Percentiles rank a stretch among this genome's conserved stretches.
Conservation (phyloP, 1,284 basidiomycete genomes). For the Pascua guehoae region DNA sequence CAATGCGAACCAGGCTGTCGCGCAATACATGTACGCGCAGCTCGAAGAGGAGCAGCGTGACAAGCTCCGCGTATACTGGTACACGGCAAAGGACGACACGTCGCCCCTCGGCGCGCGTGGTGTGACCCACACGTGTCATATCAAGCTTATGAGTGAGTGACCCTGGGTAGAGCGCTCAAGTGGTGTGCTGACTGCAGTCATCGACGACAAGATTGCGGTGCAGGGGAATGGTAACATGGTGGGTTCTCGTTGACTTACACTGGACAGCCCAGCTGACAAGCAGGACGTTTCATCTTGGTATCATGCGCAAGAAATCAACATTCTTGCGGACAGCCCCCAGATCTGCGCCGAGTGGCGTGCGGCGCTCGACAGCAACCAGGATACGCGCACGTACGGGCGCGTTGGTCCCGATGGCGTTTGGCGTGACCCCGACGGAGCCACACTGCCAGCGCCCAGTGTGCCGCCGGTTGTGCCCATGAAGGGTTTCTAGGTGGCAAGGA, state of each 20-base stretch:
- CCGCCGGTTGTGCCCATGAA: no score
- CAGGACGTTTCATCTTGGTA: constrained; percentile 55
- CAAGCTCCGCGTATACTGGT: constrained; percentile 63
- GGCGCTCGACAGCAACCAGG: constrained; percentile 62
- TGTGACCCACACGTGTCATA: constrained; percentile 60
- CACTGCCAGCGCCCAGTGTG: neutral
- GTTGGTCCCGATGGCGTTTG: constrained; percentile 5
- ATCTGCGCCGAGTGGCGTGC: constrained; percentile 61
- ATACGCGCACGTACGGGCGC: constrained; percentile 59
- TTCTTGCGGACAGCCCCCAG: constrained; percentile 61
- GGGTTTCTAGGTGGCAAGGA: no score
- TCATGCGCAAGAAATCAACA: constrained; percentile 69
- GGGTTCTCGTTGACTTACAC: no score
- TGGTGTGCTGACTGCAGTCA: constrained; percentile 47
- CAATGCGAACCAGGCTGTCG: constrained; percentile 67
- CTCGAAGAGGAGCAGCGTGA: constrained; percentile 54
- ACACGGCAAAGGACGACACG: constrained; percentile 56
- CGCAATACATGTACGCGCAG: constrained; percentile 58
- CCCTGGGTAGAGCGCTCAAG: neutral
- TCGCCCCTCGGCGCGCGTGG: constrained; percentile 58
- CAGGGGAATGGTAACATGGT: constrained; percentile 36
- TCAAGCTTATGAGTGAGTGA: constrained; percentile 62
- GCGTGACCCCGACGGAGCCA: neutral
- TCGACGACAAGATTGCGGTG: constrained; percentile 64
- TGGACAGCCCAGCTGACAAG: constrained; percentile 55